A percentile compares a stretch with the other conserved stretches of the same genome.
Evolutionary conservation across 805 yeast species (phyloP).

Genomic region (Candida peoriensis): DNA sequence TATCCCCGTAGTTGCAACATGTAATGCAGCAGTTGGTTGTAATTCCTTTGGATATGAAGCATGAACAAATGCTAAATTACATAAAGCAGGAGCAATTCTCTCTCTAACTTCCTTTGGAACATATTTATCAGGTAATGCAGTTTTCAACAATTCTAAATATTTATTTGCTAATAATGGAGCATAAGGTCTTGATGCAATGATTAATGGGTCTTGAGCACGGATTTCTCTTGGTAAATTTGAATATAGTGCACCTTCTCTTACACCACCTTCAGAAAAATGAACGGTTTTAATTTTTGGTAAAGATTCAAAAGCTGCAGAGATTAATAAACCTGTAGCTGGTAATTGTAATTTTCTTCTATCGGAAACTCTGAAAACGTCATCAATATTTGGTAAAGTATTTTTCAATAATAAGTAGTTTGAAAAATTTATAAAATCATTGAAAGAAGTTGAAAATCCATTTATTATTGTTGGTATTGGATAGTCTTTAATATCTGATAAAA

Average conservation of each 20-base stretch:
- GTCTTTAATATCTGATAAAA: slow-evolving; percentile 44
- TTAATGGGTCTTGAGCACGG: slow-evolving; percentile 61
- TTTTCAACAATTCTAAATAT: slow-evolving; percentile 47
- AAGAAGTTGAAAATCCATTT: slow-evolving; percentile 61
- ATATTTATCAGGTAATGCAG: slow-evolving; percentile 51
- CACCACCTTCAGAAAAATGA: slow-evolving; percentile 73
- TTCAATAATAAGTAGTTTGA: slow-evolving; percentile 48
- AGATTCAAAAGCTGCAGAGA: slow-evolving; percentile 58
- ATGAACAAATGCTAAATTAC: slow-evolving; percentile 72
- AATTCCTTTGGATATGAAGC: slow-evolving; percentile 72
- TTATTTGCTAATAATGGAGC: slow-evolving; percentile 60
- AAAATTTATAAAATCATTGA: slow-evolving; percentile 44
- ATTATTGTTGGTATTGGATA: slow-evolving; percentile 69
- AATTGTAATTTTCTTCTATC: slow-evolving; percentile 61
- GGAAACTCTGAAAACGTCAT: slow-evolving; percentile 57
- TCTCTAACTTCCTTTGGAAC: slow-evolving; percentile 54
- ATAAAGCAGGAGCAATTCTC: slow-evolving; percentile 64
- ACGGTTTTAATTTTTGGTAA: slow-evolving; percentile 57
- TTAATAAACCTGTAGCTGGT: slow-evolving; percentile 62
- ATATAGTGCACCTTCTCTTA: slow-evolving; percentile 69
- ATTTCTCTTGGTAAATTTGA: slow-evolving; percentile 54
- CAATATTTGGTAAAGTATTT: slow-evolving; percentile 38
- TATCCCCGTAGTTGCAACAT: slow-evolving; percentile 68
- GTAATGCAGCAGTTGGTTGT: slow-evolving; percentile 70
- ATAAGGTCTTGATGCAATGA: slow-evolving; percentile 66